Evolutionary conservation across 371 early-diverging fungal species (phyloP).

Genomic region (Mortierella sp.): DNA sequence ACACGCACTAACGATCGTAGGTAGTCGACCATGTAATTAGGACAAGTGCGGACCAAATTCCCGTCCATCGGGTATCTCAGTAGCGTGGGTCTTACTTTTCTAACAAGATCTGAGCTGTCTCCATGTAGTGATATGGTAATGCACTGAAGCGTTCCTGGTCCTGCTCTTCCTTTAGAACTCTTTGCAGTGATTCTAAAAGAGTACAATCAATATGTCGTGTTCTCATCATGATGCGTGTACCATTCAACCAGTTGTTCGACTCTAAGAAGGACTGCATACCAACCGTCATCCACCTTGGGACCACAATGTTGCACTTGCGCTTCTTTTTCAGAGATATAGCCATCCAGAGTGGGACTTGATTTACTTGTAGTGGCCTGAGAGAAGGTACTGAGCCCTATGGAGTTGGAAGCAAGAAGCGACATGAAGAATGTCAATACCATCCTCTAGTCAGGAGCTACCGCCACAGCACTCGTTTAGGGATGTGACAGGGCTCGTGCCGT

Average conservation of each 20-base stretch:
- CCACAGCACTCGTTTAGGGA: no score
- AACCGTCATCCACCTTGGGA: conserved; percentile 84
- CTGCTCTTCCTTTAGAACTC: conserved; percentile 66
- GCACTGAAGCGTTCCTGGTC: conserved; percentile 70
- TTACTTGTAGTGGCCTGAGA: conserved; percentile 78
- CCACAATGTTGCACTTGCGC: conserved; percentile 82
- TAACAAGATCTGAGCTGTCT: conserved; percentile 79
- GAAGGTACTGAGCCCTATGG: conserved; percentile 76
- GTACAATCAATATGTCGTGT: neutral
- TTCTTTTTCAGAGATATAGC: conserved; percentile 85
- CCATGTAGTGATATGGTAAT: conserved; percentile 86
- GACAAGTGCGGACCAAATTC: conserved; percentile 7
- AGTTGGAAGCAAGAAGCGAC: neutral
- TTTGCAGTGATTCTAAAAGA: conserved; percentile 63
- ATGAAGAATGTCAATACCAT: no score
- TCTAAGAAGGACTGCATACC: no score
- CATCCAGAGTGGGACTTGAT: conserved; percentile 88
- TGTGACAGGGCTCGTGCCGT: neutral
- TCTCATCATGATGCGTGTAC: no score
- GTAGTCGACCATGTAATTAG: neutral
- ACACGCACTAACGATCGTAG: conserved; percentile 63
- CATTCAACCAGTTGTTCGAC: no score
- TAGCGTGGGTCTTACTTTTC: conserved; percentile 63
- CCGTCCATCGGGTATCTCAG: neutral
- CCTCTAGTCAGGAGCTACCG: no score